Percentiles rank a stretch among this genome's conserved stretches.
These are phyloP conservation scores for Plectosphaerella plurivora DNA, from an alignment of 2,329 filamentous ascomycete species.

Conservation along the genomic window DNA sequence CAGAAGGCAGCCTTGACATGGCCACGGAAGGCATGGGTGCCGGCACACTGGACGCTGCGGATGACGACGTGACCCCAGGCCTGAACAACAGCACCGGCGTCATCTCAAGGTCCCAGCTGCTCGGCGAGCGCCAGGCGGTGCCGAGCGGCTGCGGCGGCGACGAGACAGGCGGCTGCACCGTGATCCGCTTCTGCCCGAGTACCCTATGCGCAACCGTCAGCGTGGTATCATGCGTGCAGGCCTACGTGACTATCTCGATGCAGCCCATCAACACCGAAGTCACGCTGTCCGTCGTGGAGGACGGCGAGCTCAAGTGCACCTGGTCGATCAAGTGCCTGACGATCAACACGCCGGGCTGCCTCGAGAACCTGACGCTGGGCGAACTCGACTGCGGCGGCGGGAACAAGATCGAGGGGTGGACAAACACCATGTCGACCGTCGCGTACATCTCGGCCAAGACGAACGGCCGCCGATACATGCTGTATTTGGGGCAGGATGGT, in stretches of 20 bases:
- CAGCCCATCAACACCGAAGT: conserved; percentile 1
- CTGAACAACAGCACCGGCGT: conserved; percentile 1
- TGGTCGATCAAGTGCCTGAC: background rate
- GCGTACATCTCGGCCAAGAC: background rate
- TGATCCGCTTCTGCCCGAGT: background rate
- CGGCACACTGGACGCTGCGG: background rate
- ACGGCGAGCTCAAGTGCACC: background rate
- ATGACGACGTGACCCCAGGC: conserved; percentile 1
- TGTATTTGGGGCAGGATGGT: conserved; percentile 3
- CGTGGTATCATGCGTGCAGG: conserved; percentile 1
- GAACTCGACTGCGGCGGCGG: conserved; percentile 2
- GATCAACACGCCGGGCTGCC: background rate
- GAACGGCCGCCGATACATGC: background rate
- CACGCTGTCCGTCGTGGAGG: background rate
- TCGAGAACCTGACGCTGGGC: background rate
- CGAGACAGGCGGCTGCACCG: background rate
- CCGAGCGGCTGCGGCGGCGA: background rate
- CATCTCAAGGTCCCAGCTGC: background rate
- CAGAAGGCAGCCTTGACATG: background rate
- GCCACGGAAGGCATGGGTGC: background rate
- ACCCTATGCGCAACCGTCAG: background rate
- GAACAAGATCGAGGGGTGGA: conserved; percentile 2
- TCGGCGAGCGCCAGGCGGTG: background rate
- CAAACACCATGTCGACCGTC: conserved; percentile 1
- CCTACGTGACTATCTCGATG: conserved; percentile 2